Base-by-base conservation (phyloP, 148 eudicot species). In the Rhododendron ferrugineum region DNA sequence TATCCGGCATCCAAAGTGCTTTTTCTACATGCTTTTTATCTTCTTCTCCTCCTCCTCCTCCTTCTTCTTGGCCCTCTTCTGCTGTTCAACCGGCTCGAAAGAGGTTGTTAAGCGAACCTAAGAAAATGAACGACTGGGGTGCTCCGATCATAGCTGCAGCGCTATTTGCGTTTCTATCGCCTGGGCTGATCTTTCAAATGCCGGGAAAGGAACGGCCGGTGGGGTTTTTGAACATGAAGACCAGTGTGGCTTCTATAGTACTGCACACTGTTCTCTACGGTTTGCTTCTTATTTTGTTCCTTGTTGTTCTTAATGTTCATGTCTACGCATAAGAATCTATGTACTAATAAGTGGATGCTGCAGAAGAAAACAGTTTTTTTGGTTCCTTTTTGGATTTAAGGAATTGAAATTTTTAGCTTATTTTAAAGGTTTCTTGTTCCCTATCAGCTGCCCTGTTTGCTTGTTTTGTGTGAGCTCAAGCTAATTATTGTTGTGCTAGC, bases 181-280 rank as follows among this genome's bases (percentile, higher is more conserved):
- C 98, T 0, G 98, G 98, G 26, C 74, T 95, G 84, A 82, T 95
- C 77, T 34, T 95, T 70, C 98, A 95, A 83, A 82, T 93, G 73
- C 98, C 98, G 0, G 98, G 97, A 44, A 94, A 91, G 87, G 81
- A 91, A 18, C 82, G 82, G 22, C 88, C 93, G 1, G 91, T 94
- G 0, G 96, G 90, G 15, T 95, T 93, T 88, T 82, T 95, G 92
- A 93, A 91, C 91, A 93, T 95, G 97, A 95, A 92, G 90, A 95
- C 98, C 0, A 95, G 91, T 82, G 79, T 86, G 5, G 88, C 85
- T 4, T 89, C 98, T 66, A 91, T 95, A 52, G 58, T 93, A 3
- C 42, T 94, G 36, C 98, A 94, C 89, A 86, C 90, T 49, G 88
- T 94, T 77, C 68, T 95, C 49, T 95, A 89, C 79, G 94, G 93